These are phyloP conservation scores for Tetramitus jugosus DNA, from an alignment of 208 protist species.

Conservation along the genomic window DNA sequence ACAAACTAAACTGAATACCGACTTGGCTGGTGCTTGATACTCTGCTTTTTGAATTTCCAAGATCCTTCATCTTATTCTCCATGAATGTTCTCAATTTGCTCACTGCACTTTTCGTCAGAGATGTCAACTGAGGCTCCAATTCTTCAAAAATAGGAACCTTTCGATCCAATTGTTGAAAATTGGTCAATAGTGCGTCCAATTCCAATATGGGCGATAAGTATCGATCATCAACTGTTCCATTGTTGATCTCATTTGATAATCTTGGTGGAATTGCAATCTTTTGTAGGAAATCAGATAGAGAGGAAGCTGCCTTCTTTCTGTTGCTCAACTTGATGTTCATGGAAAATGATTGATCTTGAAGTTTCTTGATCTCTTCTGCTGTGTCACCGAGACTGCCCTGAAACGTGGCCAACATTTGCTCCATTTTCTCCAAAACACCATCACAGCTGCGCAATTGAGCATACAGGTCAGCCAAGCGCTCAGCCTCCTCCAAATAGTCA, in stretches of 20 bases:
- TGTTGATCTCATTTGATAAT: neutral
- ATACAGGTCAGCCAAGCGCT: conserved; percentile 11
- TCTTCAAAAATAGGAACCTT: too few relatives aligned
- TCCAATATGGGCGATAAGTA: neutral
- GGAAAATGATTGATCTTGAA: conserved; percentile 12
- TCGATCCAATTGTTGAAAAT: neutral
- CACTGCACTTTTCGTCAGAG: neutral
- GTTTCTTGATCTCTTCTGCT: conserved; percentile 5
- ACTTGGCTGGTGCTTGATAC: conserved; percentile 19
- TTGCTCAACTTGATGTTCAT: conserved; percentile 9
- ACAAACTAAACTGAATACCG: neutral
- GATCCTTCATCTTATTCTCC: neutral
- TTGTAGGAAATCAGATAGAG: neutral
- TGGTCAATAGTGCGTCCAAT: neutral
- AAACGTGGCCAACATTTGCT: neutral
- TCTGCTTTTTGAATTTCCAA: conserved; percentile 13
- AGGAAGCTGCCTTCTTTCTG: neutral
- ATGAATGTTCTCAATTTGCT: conserved; percentile 4
- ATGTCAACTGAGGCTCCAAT: neutral
- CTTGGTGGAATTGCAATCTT: neutral
- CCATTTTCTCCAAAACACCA: conserved; percentile 18
- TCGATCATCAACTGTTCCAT: neutral
- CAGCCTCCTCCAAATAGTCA: conserved; percentile 15
- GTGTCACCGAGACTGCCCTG: conserved; percentile 3
- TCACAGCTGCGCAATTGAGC: conserved; percentile 4